These are phyloP conservation scores for Polygonum maritimum DNA, from an alignment of 148 eudicot genomes.

Conservation along the genomic window DNA sequence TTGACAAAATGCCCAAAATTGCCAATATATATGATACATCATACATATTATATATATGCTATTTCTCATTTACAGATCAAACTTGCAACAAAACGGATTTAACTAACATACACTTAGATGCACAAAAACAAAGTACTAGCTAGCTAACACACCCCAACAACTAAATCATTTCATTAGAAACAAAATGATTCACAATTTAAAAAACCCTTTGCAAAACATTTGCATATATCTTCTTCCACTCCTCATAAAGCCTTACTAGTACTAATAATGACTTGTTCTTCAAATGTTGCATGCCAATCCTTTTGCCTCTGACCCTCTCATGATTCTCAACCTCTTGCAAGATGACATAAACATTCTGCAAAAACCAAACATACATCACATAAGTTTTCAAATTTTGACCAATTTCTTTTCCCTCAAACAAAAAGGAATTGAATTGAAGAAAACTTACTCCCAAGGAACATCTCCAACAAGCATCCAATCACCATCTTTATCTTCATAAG, in stretches of 20 bases:
- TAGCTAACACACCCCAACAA: background rate
- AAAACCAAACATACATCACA: background rate
- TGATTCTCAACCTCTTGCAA: slow-evolving; percentile 18
- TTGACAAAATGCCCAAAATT: background rate
- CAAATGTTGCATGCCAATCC: slow-evolving; percentile 12
- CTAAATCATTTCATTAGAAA: background rate
- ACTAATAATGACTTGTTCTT: background rate
- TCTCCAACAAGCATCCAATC: slow-evolving; percentile 20
- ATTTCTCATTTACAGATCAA: slow-evolving; percentile 8
- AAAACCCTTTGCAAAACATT: background rate
- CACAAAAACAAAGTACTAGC: background rate
- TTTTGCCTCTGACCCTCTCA: slow-evolving; percentile 18
- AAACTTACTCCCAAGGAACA: slow-evolving; percentile 45
- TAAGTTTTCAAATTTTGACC: background rate
- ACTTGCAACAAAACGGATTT: background rate
- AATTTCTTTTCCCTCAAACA: too few relatives aligned
- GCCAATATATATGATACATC: slow-evolving; percentile 6
- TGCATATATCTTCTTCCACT: background rate
- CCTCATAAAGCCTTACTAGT: background rate
- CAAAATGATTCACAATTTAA: background rate
- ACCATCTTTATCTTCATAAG: slow-evolving; percentile 18
- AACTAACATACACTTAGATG: background rate
- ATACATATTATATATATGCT: slow-evolving; percentile 5
- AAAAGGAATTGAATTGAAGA: too few relatives aligned
- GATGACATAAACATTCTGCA: slow-evolving; percentile 14